Evolutionary conservation across 257 asterid species (phyloP).

Genomic region (Pogostemon cablin): DNA sequence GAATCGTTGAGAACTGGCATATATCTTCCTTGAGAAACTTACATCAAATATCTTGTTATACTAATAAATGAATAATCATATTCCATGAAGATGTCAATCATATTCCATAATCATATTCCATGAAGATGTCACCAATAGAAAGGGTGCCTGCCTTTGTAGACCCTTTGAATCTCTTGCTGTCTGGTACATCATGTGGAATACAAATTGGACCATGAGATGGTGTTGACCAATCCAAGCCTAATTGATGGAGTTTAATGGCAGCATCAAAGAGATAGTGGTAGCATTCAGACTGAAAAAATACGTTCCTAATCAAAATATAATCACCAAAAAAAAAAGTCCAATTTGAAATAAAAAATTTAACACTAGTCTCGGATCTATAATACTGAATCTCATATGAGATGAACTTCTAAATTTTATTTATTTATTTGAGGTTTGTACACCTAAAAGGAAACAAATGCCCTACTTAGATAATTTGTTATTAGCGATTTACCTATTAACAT

Average conservation of each 20-base stretch:
- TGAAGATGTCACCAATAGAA: conserved; percentile 40
- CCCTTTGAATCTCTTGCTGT: conserved; percentile 33
- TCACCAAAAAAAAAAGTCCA: conserved; percentile 10
- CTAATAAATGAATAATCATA: neutral
- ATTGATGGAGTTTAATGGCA: conserved; percentile 90
- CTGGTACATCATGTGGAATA: conserved; percentile 38
- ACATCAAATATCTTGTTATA: conserved; percentile 21
- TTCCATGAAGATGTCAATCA: neutral
- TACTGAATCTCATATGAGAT: conserved; percentile 14
- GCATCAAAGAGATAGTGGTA: conserved; percentile 98
- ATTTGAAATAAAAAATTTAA: conserved; percentile 5
- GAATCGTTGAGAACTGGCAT: neutral
- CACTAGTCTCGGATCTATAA: neutral
- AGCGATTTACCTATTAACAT: neutral
- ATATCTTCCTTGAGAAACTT: neutral
- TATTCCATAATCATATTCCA: too few species aligned
- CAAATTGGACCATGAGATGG: conserved; percentile 76
- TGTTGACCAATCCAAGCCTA: conserved; percentile 87
- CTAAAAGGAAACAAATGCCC: neutral
- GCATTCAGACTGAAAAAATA: conserved; percentile 72
- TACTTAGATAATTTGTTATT: conserved; percentile 7
- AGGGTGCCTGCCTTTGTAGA: conserved; percentile 44
- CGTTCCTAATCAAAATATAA: conserved; percentile 1
- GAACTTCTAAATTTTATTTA: neutral
- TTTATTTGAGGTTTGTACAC: neutral